Conservation (phyloP, 2,329 filamentous ascomycete species). For the Sarocladium brachiariae region DNA sequence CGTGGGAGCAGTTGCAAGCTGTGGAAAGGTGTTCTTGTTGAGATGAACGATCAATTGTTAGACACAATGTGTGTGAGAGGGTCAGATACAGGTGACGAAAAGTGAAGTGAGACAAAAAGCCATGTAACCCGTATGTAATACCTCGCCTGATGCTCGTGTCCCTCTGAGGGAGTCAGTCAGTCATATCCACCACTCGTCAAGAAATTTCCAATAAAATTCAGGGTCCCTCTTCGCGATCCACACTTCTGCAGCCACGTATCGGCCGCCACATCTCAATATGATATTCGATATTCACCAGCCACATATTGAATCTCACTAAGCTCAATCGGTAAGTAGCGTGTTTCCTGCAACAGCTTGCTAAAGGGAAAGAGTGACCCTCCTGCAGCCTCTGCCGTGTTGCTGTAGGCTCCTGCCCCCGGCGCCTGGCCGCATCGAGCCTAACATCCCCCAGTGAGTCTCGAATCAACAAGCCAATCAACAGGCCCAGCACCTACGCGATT, state of each 20-base stretch:
- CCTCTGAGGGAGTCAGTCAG: background rate
- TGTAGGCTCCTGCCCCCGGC: constrained; percentile 3
- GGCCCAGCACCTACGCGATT: background rate
- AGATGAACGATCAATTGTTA: no score
- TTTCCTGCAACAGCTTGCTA: background rate
- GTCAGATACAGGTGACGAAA: no score
- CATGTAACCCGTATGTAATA: background rate
- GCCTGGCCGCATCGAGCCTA: constrained; percentile 3
- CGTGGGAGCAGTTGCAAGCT: background rate
- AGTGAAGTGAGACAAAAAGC: background rate
- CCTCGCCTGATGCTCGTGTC: background rate
- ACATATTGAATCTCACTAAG: background rate
- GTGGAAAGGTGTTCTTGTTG: background rate
- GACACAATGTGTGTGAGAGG: no score
- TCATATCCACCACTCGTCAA: background rate
- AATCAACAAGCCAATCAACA: constrained; percentile 2
- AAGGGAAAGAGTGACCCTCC: constrained; percentile 1
- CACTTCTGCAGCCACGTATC: background rate
- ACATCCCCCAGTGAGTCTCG: background rate
- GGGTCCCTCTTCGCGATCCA: constrained; percentile 9
- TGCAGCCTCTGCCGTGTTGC: background rate
- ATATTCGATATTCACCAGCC: background rate
- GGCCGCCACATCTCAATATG: background rate
- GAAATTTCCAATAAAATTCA: constrained; percentile 4
- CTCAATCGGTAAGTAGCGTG: background rate